Evolutionary conservation across 352 stramenopile species (phyloP).

Genomic region (Phytophthora quininea): DNA sequence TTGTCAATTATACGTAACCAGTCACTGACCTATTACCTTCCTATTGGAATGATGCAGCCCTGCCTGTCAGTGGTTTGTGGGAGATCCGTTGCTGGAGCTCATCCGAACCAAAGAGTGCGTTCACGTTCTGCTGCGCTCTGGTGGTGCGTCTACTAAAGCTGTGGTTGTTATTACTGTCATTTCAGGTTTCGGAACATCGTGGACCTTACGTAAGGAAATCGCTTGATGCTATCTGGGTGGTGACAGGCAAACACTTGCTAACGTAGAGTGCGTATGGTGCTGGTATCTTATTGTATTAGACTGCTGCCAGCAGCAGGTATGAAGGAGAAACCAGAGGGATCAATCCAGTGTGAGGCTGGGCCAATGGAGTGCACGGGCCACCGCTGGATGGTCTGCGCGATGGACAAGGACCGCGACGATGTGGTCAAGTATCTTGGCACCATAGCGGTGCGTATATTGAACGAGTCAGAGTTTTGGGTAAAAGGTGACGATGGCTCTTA

Average conservation of each 20-base stretch:
- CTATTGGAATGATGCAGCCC: slow-evolving; percentile 40
- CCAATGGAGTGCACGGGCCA: slow-evolving; percentile 77
- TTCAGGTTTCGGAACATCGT: slow-evolving; percentile 74
- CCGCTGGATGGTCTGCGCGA: slow-evolving; percentile 70
- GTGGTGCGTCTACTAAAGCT: not conserved
- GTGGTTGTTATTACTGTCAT: not conserved
- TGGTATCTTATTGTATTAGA: slow-evolving; percentile 30
- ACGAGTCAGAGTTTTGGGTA: not conserved
- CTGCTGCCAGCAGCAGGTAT: slow-evolving; percentile 77
- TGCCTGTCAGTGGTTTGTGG: slow-evolving; percentile 84
- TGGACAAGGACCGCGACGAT: slow-evolving; percentile 76
- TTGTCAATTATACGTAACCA: not conserved
- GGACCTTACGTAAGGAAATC: slow-evolving; percentile 53
- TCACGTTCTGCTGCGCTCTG: not conserved
- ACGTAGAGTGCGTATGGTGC: slow-evolving; percentile 9
- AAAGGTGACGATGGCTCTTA: not conserved
- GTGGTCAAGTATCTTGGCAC: slow-evolving; percentile 78
- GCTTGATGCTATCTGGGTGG: not conserved
- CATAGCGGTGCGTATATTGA: slow-evolving; percentile 55
- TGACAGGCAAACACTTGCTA: not conserved
- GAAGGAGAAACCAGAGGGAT: slow-evolving; percentile 56
- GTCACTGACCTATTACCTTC: slow-evolving; percentile 8
- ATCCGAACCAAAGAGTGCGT: slow-evolving; percentile 62
- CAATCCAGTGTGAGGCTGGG: slow-evolving; percentile 67
- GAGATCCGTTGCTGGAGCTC: slow-evolving; percentile 72